Evolutionary conservation across 805 yeast genomes (phyloP).

Genomic region (Blastobotrys chiropterorum): DNA sequence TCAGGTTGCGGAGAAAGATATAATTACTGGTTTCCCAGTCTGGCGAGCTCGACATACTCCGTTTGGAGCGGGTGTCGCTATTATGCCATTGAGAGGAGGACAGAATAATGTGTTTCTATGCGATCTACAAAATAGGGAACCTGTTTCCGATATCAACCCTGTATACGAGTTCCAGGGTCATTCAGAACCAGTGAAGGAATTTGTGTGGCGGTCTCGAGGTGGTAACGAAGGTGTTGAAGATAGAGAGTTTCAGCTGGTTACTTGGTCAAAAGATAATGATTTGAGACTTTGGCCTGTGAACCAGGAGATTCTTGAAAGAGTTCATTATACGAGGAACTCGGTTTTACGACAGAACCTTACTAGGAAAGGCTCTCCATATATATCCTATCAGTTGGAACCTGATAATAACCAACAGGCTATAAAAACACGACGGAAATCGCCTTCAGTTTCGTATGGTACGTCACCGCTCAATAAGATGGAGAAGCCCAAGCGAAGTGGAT

Average conservation of each 20-base stretch:
- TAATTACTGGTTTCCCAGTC: slow-evolving; percentile 75
- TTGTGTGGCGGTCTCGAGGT: slow-evolving; percentile 74
- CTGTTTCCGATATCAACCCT: slow-evolving; percentile 37
- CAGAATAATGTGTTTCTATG: slow-evolving; percentile 49
- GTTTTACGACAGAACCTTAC: slow-evolving; percentile 35
- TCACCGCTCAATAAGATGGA: background rate
- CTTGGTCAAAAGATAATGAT: slow-evolving; percentile 91
- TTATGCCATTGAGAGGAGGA: slow-evolving; percentile 90
- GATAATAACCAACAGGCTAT: slow-evolving; percentile 41
- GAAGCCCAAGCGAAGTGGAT: background rate
- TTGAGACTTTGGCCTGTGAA: slow-evolving; percentile 72
- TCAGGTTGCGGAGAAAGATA: slow-evolving; percentile 47
- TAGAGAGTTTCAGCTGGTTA: slow-evolving; percentile 82
- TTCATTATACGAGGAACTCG: slow-evolving; percentile 36
- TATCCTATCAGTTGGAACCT: slow-evolving; percentile 33
- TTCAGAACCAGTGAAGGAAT: slow-evolving; percentile 77
- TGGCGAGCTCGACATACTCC: slow-evolving; percentile 86
- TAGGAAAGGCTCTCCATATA: slow-evolving; percentile 38
- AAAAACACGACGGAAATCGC: background rate
- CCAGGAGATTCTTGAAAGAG: slow-evolving; percentile 42
- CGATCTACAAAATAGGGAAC: background rate
- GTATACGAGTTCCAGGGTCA: slow-evolving; percentile 68
- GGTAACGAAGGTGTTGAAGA: slow-evolving; percentile 46
- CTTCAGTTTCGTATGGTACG: background rate
- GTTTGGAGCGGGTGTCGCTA: slow-evolving; percentile 79